Base-by-base conservation (phyloP, 2,329 filamentous ascomycete species). In the Colletotrichum magnum region DNA sequence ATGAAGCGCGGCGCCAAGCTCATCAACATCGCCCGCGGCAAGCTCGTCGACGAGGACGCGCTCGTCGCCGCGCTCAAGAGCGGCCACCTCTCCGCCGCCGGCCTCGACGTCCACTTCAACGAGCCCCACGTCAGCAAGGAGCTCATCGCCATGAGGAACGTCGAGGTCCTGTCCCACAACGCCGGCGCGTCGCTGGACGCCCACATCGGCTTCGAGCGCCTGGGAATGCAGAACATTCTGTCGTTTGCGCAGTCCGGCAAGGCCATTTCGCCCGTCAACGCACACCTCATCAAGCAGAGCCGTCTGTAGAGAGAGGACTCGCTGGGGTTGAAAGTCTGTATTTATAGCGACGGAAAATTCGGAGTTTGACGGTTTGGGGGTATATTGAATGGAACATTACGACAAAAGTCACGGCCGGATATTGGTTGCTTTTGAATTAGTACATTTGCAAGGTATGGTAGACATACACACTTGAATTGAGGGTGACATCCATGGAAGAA, bases 41-140 rank as follows among this genome's bases (percentile, higher is more conserved):
- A 90, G n/a, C 87, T 93, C 32, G 90, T 94, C 68, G 89, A 94
- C 68, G 92, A 93, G 78, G 89, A 82, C 3, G 92, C 91, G 0
- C 85, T 94, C 10, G 91, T 93, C 2, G 82, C 88, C 58, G 91
- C 91, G 0, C 81, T 94, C 1, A 83, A 92, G 54, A 86, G 81
- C 36, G 91, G 91, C 0, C 86, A 89, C 67, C 88, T 94, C 6
- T 86, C 85, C 58, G 90, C 88, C 0, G 88, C 83, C 2, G 92
- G 92, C 3, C 81, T 94, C 0, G 92, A 94, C 73, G 92, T 94
- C 24, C 93, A 88, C 74, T 91, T 93, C 77, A 84, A 93, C 47
- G 92, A 94, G 77, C 92, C 92, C 2, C 69, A 69, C 2, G 69
- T 71, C 6, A 69, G 57, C 62, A 69, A 66, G 62, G 66, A 69